Base-by-base conservation (phyloP, 2,329 filamentous ascomycete species). In the Penicillium rolfsii region DNA sequence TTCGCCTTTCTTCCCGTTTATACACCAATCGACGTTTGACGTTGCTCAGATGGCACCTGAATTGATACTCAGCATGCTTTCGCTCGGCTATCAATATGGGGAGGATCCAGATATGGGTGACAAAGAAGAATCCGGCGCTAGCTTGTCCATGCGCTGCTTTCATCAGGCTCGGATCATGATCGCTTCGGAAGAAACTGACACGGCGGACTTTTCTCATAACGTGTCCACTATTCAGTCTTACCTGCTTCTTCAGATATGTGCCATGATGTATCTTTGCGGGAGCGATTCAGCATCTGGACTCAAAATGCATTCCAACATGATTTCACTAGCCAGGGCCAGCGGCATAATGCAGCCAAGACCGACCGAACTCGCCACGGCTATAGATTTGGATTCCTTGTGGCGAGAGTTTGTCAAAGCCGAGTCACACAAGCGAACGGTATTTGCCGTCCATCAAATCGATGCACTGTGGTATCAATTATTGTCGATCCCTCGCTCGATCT, bases 241-340 rank as follows among this genome's bases (percentile, higher is more conserved):
- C 30, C 58, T 80, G 2, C 65, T 81, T 6, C 72, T 81, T 1
- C 71, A 81, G 53, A 74, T 80, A 7, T 79, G 71, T 55, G 72
- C 77, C n/a, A 80, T 80, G 71, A 75, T 80, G 71, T 80, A 79
- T 57, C 70, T 79, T 26, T 79, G 76, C 60, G 76, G 77, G 0
- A 60, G 70, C 1, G 64, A 74, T 52, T 78, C 77, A 0, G 64
- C 69, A 1, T 72, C 71, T 26, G 77, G 74, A 2, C 70, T 78
- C 12, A 74, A 75, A 30, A 75, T 79, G 67, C 79, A 81, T 55
- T 72, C 74, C 0, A 73, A 70, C 9, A 78, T 79, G 70, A 77
- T 81, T 16, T 73, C 75, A 0, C 72, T 80, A 0, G 73, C 75
- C 2, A 72, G 79, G 0, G 62, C 74, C 5, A 65, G 66, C 4